phyloP scores from a whole-genome alignment of 345 rosid species.

The Boechera retrofracta region DNA sequence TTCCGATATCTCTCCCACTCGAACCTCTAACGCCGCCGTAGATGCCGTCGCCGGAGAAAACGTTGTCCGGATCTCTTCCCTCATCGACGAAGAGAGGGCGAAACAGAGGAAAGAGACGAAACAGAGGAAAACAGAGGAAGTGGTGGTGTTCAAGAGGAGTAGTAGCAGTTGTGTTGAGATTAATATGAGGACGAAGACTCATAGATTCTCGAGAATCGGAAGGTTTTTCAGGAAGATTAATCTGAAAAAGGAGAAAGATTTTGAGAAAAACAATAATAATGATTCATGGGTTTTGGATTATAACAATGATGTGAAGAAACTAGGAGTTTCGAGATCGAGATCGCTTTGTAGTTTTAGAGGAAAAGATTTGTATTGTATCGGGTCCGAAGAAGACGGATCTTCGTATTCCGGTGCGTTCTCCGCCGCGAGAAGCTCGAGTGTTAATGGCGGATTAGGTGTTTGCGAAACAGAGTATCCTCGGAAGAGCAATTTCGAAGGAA shows the following conservation, averaged over 20 bases:
- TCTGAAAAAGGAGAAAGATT: constrained; percentile 40
- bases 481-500: constrained; percentile 68
- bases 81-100: constrained; percentile 57
- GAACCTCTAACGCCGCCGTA: constrained; percentile 60
- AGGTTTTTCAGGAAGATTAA: constrained; percentile 73
- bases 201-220: constrained; percentile 77
- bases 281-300: constrained; percentile 78
- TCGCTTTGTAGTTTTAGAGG: constrained; percentile 90
- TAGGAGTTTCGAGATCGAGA: constrained; percentile 86
- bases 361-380: constrained; percentile 50
- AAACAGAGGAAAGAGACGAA: constrained; percentile 47
- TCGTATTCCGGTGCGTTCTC: constrained; percentile 69
- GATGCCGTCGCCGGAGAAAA: constrained; percentile 58
- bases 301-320: constrained; percentile 36
- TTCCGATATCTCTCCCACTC: constrained; percentile 76
- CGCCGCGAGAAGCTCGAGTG: constrained; percentile 86
- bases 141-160: constrained; percentile 72
- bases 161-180: constrained; percentile 91
- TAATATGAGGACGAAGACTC: constrained; percentile 62
- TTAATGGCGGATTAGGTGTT: constrained; percentile 62
- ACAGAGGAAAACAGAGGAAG: constrained; percentile 56
- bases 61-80: constrained; percentile 80
- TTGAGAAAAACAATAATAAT: constrained; percentile 58
- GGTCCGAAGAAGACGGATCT: constrained; percentile 76
- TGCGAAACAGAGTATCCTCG: constrained; percentile 67